A percentile compares a stretch with the other conserved stretches of the same genome.
These are phyloP conservation scores for Xylaria sp. DNA, from an alignment of 2,329 filamentous ascomycete genomes.

Conservation along the genomic window DNA sequence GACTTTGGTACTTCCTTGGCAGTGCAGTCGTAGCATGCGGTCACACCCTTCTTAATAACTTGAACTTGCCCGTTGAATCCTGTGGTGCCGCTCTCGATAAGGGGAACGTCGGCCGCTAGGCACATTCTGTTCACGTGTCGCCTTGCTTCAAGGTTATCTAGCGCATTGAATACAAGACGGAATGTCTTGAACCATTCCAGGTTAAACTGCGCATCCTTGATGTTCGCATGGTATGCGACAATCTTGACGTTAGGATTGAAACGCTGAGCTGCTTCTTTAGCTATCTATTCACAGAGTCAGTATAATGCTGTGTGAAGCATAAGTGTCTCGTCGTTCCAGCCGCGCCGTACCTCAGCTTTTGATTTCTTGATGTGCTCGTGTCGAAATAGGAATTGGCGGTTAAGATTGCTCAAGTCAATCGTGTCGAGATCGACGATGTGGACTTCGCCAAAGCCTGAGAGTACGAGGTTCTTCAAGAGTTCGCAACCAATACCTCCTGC, in stretches of 20 bases:
- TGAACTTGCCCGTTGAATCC: slow-evolving; percentile 98
- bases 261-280: slow-evolving; percentile 87
- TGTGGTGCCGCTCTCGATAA: slow-evolving; percentile 97
- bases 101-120: slow-evolving; percentile 85
- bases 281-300: slow-evolving; percentile 69
- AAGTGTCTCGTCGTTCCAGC: slow-evolving; percentile 32
- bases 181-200: slow-evolving; percentile 89
- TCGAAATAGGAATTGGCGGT: slow-evolving; percentile 96
- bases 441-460: slow-evolving; percentile 91
- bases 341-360: slow-evolving; percentile 80
- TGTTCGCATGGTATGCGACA: slow-evolving; percentile 91
- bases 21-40: slow-evolving; percentile 96
- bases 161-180: slow-evolving; percentile 90
- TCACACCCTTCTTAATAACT: slow-evolving; percentile 90
- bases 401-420: slow-evolving; percentile 97
- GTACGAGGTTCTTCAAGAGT: slow-evolving; percentile 93
- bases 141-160: slow-evolving; percentile 94
- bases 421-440: slow-evolving; percentile 98
- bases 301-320: slow-evolving; percentile 30
- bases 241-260: slow-evolving; percentile 93
- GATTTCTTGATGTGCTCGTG: slow-evolving; percentile 98
- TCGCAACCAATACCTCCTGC: slow-evolving; percentile 98
- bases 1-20: slow-evolving; percentile 90
- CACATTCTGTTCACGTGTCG: slow-evolving; percentile 99
- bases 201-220: slow-evolving; percentile 89